Percentiles rank a stretch among this genome's conserved stretches.
Conservation (phyloP, 1,284 basidiomycete genomes). For the Ceratobasidium theobromae region DNA sequence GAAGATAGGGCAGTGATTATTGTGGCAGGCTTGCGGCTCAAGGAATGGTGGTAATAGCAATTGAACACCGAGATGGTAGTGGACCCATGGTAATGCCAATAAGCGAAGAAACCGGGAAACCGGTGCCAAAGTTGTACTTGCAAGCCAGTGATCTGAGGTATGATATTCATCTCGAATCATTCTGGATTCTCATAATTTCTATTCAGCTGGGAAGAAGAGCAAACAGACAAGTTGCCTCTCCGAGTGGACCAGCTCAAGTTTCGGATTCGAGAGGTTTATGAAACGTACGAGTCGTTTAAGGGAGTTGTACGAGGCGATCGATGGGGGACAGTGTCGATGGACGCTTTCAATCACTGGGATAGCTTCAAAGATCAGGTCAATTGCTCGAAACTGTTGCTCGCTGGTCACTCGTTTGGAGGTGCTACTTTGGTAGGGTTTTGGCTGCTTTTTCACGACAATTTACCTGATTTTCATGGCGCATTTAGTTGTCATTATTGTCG, state of each 20-base stretch:
- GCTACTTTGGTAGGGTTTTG: constrained; percentile 59
- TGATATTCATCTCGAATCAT: constrained; percentile 38
- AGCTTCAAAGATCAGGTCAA: constrained; percentile 49
- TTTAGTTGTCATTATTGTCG: constrained; percentile 38
- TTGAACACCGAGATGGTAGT: constrained; percentile 79
- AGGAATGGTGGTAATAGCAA: constrained; percentile 72
- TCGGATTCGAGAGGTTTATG: constrained; percentile 65
- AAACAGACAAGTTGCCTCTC: constrained; percentile 47
- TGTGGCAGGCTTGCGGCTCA: constrained; percentile 69
- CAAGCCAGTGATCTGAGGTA: constrained; percentile 55
- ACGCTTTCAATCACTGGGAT: constrained; percentile 45
- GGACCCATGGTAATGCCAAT: constrained; percentile 48
- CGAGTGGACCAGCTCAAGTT: constrained; percentile 66
- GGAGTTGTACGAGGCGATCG: constrained; percentile 34
- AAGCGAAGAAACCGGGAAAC: constrained; percentile 30
- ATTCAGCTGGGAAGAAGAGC: constrained; percentile 35
- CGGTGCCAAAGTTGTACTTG: constrained; percentile 47
- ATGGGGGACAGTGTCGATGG: constrained; percentile 25
- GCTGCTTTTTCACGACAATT: constrained; percentile 30
- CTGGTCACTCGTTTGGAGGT: constrained; percentile 78
- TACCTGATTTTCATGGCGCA: neutral
- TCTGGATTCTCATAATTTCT: neutral
- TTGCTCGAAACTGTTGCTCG: constrained; percentile 54
- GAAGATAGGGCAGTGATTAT: constrained; percentile 55
- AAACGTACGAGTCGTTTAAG: constrained; percentile 48